Evolutionary conservation across 2,329 filamentous ascomycete species (phyloP).

Genomic region (Onygena corvina): DNA sequence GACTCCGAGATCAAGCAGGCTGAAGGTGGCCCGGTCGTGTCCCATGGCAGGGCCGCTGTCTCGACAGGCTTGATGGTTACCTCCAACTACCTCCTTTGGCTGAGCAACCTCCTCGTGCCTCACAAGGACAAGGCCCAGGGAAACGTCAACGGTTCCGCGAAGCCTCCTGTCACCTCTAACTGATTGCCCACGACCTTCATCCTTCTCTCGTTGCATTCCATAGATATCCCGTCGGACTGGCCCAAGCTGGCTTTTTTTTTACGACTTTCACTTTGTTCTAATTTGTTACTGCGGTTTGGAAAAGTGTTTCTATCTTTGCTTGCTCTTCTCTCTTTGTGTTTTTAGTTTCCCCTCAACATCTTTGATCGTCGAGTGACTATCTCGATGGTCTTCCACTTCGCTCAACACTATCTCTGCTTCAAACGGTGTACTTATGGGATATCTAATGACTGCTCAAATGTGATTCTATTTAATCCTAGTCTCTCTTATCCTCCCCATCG

Average conservation of each 20-base stretch:
- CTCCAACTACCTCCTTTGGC: constrained; percentile 51
- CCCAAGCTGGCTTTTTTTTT: not conserved
- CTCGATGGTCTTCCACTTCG: not conserved
- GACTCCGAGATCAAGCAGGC: constrained; percentile 37
- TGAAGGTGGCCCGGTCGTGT: constrained; percentile 48
- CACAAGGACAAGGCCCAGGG: constrained; percentile 4
- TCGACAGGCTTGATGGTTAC: constrained; percentile 56
- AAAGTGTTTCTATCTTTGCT: not conserved
- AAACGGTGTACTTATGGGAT: too few relatives aligned
- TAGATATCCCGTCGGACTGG: constrained; percentile 1
- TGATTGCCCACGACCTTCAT: not conserved
- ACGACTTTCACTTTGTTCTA: not conserved
- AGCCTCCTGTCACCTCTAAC: not conserved
- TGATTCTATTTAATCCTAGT: too few relatives aligned
- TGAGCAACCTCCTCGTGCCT: constrained; percentile 30
- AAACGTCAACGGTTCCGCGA: constrained; percentile 4
- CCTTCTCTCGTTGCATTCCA: not conserved
- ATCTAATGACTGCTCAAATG: too few relatives aligned
- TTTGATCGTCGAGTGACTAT: too few relatives aligned
- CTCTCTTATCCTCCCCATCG: too few relatives aligned
- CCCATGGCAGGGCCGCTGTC: constrained; percentile 57
- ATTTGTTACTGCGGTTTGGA: not conserved
- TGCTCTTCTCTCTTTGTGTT: not conserved
- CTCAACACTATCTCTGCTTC: too few relatives aligned
- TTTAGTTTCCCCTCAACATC: not conserved